Evolutionary conservation across 164 flowering plant genomes (phyloP).

Genomic region (Piper longum): DNA sequence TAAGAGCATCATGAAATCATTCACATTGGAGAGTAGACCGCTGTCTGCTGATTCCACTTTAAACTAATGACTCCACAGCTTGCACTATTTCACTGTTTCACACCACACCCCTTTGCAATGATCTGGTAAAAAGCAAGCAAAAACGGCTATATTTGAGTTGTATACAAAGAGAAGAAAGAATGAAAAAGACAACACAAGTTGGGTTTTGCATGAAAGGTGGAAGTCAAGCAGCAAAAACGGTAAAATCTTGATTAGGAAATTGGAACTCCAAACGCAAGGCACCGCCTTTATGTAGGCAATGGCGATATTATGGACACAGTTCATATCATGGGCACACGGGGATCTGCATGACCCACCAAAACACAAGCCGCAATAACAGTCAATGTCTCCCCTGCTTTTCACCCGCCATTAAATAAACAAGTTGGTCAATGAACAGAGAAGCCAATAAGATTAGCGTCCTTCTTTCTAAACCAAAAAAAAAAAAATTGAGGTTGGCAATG

Average conservation of each 20-base stretch:
- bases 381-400: background rate
- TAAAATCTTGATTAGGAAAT: background rate
- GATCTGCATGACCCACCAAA: slow-evolving; percentile 11
- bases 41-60: background rate
- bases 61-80: background rate
- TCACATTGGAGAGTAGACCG: background rate
- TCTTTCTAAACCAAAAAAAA: background rate
- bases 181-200: background rate
- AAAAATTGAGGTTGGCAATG: background rate
- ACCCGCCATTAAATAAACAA: background rate
- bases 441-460: background rate
- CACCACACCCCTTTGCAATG: background rate
- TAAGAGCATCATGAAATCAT: background rate
- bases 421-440: background rate
- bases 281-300: background rate
- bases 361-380: background rate
- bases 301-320: background rate
- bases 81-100: background rate
- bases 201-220: background rate
- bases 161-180: background rate
- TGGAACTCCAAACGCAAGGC: background rate
- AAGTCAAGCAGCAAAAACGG: background rate
- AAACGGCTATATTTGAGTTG: background rate
- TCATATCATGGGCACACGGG: background rate
- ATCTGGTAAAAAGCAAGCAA: background rate